Evolutionary conservation across 139 green algal genomes (phyloP).

Genomic region (Dunaliella sp.): DNA sequence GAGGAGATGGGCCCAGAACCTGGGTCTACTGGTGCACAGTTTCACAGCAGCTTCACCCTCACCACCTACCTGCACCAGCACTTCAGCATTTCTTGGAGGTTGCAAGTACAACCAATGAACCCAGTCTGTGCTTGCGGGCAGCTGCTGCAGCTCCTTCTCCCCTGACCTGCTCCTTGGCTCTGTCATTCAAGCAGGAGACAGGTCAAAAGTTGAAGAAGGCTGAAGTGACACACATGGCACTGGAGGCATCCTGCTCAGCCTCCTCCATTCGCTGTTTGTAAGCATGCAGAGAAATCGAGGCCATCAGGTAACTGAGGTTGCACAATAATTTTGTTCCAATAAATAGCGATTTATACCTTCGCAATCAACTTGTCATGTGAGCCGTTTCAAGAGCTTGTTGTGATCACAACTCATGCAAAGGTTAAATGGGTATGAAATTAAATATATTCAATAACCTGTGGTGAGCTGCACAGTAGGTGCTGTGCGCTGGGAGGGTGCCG

Average conservation of each 20-base stretch:
- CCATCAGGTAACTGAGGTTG: too few species aligned
- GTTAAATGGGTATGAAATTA: too few species aligned
- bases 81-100: not conserved
- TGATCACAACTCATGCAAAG: too few species aligned
- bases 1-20: too few species aligned
- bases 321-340: too few species aligned
- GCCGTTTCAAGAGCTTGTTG: too few species aligned
- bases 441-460: too few species aligned
- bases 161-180: not conserved
- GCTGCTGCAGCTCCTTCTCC: conserved; percentile 1
- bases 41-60: not conserved
- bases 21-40: not conserved
- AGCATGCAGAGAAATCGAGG: not conserved
- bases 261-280: not conserved
- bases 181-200: not conserved
- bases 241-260: too few species aligned
- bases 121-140: not conserved
- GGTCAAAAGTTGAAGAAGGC: not conserved
- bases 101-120: conserved; percentile 11
- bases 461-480: too few species aligned
- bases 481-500: too few species aligned
- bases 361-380: too few species aligned
- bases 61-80: conserved; percentile 1
- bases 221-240: not conserved
- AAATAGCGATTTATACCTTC: too few species aligned